Conservation (phyloP, 1,139 yeast species). For the Hansenula sp. region DNA sequence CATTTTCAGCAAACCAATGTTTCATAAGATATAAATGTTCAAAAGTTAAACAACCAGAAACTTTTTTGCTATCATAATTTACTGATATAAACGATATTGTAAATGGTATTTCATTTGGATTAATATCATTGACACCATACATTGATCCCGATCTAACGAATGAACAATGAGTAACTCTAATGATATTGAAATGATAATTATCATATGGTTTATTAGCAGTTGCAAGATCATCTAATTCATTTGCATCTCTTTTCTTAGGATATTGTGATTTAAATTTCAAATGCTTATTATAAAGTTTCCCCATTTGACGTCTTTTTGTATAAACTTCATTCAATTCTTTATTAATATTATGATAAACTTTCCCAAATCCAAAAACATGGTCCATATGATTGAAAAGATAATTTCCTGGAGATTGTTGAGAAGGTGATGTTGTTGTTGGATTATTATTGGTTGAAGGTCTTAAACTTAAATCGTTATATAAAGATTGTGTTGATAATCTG, state of each 20-base stretch:
- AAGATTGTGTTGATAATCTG: slow-evolving; percentile 7
- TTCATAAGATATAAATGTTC: neutral
- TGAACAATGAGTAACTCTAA: neutral
- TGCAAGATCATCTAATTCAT: neutral
- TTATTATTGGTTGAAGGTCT: too few species aligned
- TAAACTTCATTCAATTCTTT: neutral
- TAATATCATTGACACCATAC: neutral
- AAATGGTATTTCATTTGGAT: neutral
- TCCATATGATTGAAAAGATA: neutral
- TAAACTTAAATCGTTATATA: slow-evolving; percentile 2
- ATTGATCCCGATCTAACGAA: neutral
- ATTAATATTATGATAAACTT: neutral
- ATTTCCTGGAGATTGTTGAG: neutral
- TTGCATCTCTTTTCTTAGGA: slow-evolving; percentile 3
- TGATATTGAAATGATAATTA: neutral
- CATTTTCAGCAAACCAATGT: slow-evolving; percentile 1
- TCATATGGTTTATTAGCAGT: neutral
- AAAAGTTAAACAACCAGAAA: neutral
- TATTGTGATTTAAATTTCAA: slow-evolving; percentile 1
- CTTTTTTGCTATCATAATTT: neutral
- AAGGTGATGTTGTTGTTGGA: neutral
- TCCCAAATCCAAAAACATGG: neutral
- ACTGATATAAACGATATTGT: neutral
- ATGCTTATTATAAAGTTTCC: slow-evolving; percentile 4
- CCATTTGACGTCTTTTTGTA: slow-evolving; percentile 5